phyloP scores from a whole-genome alignment of 2,329 filamentous ascomycete species.

The Lachnellula suecica region DNA sequence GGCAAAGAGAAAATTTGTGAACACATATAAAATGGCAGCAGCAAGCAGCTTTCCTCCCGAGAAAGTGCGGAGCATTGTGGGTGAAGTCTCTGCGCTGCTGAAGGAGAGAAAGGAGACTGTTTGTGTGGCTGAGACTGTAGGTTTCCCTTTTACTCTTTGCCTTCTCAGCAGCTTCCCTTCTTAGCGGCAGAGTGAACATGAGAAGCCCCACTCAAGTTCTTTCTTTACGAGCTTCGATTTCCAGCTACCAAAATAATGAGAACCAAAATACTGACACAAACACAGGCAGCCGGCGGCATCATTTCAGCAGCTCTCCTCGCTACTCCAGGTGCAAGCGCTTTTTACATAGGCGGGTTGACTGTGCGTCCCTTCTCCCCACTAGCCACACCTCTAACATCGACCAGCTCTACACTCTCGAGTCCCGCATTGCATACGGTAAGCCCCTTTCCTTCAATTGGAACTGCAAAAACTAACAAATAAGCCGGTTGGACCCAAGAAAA shows the following conservation, averaged over 20 bases:
- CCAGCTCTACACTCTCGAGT: constrained; percentile 34
- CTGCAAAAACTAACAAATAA: constrained; percentile 9
- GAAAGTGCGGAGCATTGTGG: constrained; percentile 26
- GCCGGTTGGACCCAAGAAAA: constrained; percentile 59
- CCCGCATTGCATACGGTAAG: constrained; percentile 31
- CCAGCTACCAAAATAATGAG: too few relatives aligned
- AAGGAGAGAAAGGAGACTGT: constrained; percentile 55
- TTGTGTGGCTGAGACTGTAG: constrained; percentile 60
- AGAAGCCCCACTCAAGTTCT: too few relatives aligned
- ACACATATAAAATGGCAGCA: constrained; percentile 3
- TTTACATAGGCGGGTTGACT: constrained; percentile 63
- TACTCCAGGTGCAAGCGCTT: constrained; percentile 54
- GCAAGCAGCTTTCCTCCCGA: constrained; percentile 28
- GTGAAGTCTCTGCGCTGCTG: constrained; percentile 52
- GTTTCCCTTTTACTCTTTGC: constrained; percentile 14
- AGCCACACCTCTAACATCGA: too few relatives aligned
- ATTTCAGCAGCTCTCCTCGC: constrained; percentile 59
- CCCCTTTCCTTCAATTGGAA: background rate
- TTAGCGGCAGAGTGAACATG: too few relatives aligned
- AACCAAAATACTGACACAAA: too few relatives aligned
- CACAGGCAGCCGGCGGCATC: constrained; percentile 59
- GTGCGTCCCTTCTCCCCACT: constrained; percentile 30
- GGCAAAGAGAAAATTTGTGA: constrained; percentile 1
- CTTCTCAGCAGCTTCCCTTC: background rate
- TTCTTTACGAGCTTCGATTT: too few relatives aligned